A percentile compares a stretch with the other conserved stretches of the same genome.
These are phyloP conservation scores for Peltaster fructicola DNA, from an alignment of 2,329 filamentous ascomycete genomes.

Conservation along the genomic window DNA sequence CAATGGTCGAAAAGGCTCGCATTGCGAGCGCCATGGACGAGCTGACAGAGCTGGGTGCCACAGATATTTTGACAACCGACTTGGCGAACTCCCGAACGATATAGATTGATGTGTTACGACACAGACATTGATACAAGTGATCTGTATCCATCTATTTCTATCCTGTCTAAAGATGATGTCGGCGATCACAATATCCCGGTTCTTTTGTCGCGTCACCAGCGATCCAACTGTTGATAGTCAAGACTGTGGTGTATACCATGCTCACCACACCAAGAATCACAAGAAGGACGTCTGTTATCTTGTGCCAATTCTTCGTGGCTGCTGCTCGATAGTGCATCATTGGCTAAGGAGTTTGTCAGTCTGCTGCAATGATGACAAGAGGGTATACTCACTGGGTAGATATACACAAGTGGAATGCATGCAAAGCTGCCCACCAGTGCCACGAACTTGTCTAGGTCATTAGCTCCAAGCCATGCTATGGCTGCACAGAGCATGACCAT, in stretches of 20 bases:
- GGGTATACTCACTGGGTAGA: conserved; percentile 69
- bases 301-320: conserved; percentile 50
- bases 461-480: conserved; percentile 83
- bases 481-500: conserved; percentile 71
- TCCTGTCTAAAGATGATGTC: no score
- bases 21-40: conserved; percentile 80
- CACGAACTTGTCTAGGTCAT: conserved; percentile 93
- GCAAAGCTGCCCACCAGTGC: conserved; percentile 92
- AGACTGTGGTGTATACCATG: conserved; percentile 78
- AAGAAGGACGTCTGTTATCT: conserved; percentile 53
- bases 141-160: no score
- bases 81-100: conserved; percentile 59
- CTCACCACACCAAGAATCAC: conserved; percentile 68
- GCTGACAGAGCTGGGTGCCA: conserved; percentile 55
- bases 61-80: conserved; percentile 69
- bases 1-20: conserved; percentile 80
- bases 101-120: no score
- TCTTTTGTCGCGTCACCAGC: conserved; percentile 32
- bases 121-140: no score
- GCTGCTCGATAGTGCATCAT: conserved; percentile 76
- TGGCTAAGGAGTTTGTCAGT: conserved; percentile 39
- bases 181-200: conserved; percentile 51
- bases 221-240: conserved; percentile 81
- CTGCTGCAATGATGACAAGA: not conserved
- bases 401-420: conserved; percentile 90